A percentile compares a stretch with the other conserved stretches of the same genome.
Evolutionary conservation across 257 asterid genomes (phyloP).

Genomic region (Verbascum thapsus): DNA sequence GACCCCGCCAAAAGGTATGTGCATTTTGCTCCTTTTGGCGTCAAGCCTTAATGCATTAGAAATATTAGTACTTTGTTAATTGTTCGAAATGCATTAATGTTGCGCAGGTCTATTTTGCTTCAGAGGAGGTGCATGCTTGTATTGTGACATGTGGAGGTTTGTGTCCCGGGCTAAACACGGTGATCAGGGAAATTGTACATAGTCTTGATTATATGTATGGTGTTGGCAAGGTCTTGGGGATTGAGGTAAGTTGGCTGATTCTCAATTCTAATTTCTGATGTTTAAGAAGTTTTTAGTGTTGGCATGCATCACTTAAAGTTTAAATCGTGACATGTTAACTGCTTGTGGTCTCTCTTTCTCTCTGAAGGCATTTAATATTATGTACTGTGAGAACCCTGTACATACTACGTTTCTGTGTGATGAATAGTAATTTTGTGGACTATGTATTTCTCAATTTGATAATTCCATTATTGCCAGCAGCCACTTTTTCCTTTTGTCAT

Average conservation of each 20-base stretch:
- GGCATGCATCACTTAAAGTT: neutral
- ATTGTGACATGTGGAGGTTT: conserved; percentile 80
- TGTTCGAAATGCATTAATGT: conserved; percentile 29
- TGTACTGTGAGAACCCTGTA: conserved; percentile 1
- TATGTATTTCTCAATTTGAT: conserved; percentile 10
- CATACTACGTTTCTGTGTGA: conserved; percentile 2
- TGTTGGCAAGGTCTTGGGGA: conserved; percentile 55
- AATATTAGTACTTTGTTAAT: conserved; percentile 24
- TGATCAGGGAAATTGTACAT: conserved; percentile 72
- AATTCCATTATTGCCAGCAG: conserved; percentile 16
- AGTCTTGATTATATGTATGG: conserved; percentile 73
- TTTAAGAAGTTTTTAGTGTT: conserved; percentile 19
- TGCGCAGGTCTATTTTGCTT: conserved; percentile 56
- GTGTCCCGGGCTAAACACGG: conserved; percentile 77
- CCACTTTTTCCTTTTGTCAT: no score
- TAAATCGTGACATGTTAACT: neutral
- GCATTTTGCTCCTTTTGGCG: neutral
- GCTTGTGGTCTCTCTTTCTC: neutral
- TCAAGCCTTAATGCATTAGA: conserved; percentile 21
- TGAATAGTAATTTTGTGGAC: conserved; percentile 5
- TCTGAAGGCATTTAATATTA: neutral
- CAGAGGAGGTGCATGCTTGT: conserved; percentile 67
- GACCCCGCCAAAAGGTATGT: conserved; percentile 58
- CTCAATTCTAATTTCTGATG: conserved; percentile 7
- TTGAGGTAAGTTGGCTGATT: conserved; percentile 48